These are phyloP conservation scores for Passiflora organensis DNA, from an alignment of 345 rosid genomes.

Conservation along the genomic window DNA sequence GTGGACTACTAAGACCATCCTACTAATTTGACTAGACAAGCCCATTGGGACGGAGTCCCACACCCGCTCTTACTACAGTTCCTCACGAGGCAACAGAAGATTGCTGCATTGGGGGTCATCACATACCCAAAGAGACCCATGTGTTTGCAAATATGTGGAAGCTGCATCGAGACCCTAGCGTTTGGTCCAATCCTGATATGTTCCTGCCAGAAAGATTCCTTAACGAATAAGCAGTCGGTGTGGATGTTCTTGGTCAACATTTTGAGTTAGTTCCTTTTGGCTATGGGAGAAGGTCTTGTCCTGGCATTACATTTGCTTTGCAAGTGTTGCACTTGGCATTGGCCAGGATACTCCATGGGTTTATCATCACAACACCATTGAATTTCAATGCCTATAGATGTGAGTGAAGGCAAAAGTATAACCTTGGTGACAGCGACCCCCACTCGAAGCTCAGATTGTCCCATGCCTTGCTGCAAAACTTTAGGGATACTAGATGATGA, in stretches of 20 bases:
- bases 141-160: conserved; percentile 4
- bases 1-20: too few species aligned
- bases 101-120: background rate
- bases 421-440: conserved; percentile 3
- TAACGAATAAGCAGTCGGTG: background rate
- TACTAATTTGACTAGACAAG: too few species aligned
- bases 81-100: conserved; percentile 3
- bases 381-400: background rate
- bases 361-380: background rate
- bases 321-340: background rate
- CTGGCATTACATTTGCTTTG: conserved; percentile 5
- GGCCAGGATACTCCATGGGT: conserved; percentile 5
- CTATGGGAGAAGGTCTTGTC: conserved; percentile 9
- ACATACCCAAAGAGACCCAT: conserved; percentile 8
- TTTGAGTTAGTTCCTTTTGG: conserved; percentile 7
- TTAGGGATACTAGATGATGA: background rate
- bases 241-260: conserved; percentile 2
- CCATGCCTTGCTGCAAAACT: conserved; percentile 7
- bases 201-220: conserved; percentile 9
- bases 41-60: too few species aligned
- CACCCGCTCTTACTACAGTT: too few species aligned
- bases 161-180: conserved; percentile 3
- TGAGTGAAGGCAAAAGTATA: background rate
- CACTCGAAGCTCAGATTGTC: background rate
- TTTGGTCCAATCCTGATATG: conserved; percentile 4